phyloP scores from a whole-genome alignment of 257 asterid genomes.

The Solanum corneliomulleri region DNA sequence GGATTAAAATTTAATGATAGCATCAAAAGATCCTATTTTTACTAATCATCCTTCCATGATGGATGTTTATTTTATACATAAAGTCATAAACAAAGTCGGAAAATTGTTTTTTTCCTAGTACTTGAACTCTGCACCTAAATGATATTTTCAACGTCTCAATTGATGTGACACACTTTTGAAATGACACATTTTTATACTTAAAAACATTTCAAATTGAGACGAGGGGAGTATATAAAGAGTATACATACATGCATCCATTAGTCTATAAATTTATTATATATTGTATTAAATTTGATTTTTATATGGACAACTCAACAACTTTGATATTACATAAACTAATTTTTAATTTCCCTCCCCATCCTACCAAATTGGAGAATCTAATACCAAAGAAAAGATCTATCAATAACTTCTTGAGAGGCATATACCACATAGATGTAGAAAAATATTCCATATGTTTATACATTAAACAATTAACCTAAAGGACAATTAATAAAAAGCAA shows the following conservation, averaged over 20 bases:
- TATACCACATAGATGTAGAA: slow-evolving; percentile 4
- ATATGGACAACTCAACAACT: not conserved
- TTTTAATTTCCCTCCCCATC: not conserved
- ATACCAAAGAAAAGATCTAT: slow-evolving; percentile 3
- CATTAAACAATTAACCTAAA: not conserved
- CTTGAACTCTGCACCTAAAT: not conserved
- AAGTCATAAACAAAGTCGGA: not conserved
- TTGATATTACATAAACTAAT: not conserved
- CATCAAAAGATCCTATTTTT: not conserved
- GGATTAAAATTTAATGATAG: not conserved
- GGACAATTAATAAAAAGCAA: slow-evolving; percentile 8
- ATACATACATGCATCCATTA: not conserved
- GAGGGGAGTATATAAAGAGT: not conserved
- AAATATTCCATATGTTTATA: slow-evolving; percentile 1
- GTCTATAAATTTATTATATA: not conserved
- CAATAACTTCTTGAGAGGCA: not conserved
- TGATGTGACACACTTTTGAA: fast-evolving
- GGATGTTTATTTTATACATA: too few species aligned
- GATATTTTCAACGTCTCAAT: not conserved
- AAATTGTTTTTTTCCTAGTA: not conserved
- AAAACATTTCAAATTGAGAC: not conserved
- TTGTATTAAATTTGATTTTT: not conserved
- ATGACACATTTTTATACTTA: not conserved
- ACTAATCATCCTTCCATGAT: not conserved
- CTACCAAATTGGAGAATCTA: slow-evolving; percentile 20